These are phyloP conservation scores for Fusarium multiceps DNA, from an alignment of 2,329 filamentous ascomycete species.

Conservation along the genomic window DNA sequence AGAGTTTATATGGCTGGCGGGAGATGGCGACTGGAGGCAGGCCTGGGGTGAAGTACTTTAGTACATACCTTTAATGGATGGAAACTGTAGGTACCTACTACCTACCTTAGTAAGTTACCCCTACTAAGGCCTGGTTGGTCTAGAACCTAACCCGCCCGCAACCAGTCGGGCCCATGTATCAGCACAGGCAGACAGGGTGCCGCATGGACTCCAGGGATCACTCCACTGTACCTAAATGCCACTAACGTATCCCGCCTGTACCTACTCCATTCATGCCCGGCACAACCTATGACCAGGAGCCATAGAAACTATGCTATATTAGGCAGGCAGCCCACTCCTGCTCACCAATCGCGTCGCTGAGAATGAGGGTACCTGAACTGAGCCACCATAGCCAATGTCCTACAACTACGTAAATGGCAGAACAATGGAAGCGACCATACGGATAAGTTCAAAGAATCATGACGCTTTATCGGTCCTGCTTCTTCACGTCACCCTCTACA, in stretches of 20 bases:
- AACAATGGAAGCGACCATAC: conserved; percentile 6
- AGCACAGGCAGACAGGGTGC: conserved; percentile 3
- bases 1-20: conserved; percentile 31
- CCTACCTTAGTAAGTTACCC: not conserved
- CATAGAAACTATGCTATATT: conserved; percentile 11
- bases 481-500: not conserved
- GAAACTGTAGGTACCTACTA: not conserved
- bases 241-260: no score
- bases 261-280: not conserved
- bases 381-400: conserved; percentile 15
- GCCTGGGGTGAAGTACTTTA: not conserved
- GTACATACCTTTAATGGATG: not conserved
- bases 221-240: conserved; percentile 20
- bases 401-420: conserved; percentile 23
- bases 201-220: conserved; percentile 18
- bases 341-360: conserved; percentile 26
- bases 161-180: not conserved
- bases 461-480: conserved; percentile 3
- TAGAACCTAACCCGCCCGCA: conserved; percentile 7
- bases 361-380: conserved; percentile 21
- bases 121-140: conserved; percentile 7
- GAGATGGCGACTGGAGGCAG: conserved; percentile 12
- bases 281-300: not conserved
- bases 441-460: not conserved
- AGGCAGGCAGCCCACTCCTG: conserved; percentile 24